Base-by-base conservation (phyloP, 192 early-diverging fungal species). In the Dissophora globulifera region DNA sequence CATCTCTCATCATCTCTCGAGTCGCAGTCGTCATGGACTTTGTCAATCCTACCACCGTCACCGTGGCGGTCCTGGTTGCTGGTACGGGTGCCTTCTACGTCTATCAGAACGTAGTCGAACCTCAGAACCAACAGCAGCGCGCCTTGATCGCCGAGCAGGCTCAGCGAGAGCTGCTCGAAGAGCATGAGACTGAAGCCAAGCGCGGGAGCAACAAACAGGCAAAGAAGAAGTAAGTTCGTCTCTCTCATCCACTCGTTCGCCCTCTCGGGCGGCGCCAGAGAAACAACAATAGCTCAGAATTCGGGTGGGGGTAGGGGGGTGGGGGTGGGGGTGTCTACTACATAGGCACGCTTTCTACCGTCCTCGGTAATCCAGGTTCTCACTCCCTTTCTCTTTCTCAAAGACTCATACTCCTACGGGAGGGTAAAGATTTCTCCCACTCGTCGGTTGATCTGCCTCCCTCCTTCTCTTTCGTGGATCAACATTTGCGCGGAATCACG, bases 131-230 rank as follows among this genome's bases (percentile, higher is more conserved):
- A 11, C 72, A 52, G 2, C 63, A 76, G 20, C 72, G 72, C 25
- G 63, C 72, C 12, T 10, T 67, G 26, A 25, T 76, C 13, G 72
- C 72, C 12, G 72, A 76, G 31, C 72, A 76, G 30, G 72, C 64
- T 22, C 72, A 76, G 23, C 66, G 57, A 41, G 72, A 76, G 53
- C 72, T 76, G 43, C 22, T 76, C 50, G 64, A 76, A 11, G 72
- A 76, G 40, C 72, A 76, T 33, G 72, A 67, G 58, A 52, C 4
- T 22, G 23, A 66, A n/a, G 33, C 62, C 49, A 65, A 59, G 50
- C 63, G 64, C 29, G 63, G 57, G 49, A 67, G 52, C 46, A 62
- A 57, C 53, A 76, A 76, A 29, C 58, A 76, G 46, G 50, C 63
- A 15, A 66, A 66, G 40, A 67, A 76, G 35, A 76, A 67, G 72